These are phyloP conservation scores for Mycena floridula DNA, from an alignment of 768 basidiomycete species.

Conservation along the genomic window DNA sequence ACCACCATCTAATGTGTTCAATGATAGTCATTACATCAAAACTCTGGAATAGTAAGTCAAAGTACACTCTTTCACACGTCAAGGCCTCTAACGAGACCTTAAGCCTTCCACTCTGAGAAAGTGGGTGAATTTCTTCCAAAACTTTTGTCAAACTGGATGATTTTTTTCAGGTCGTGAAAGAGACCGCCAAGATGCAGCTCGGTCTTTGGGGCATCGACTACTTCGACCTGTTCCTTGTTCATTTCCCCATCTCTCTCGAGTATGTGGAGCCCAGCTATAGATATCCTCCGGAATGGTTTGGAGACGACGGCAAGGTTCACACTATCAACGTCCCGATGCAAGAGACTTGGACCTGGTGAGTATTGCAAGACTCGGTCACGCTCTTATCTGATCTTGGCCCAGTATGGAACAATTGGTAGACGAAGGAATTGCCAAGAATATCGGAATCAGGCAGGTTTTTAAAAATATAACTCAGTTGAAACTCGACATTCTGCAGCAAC, in stretches of 20 bases:
- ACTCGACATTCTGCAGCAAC: conserved; percentile 43
- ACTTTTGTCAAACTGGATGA: background rate
- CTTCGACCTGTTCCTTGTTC: conserved; percentile 76
- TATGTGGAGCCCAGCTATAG: conserved; percentile 73
- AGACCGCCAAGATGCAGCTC: conserved; percentile 57
- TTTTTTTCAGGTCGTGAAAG: conserved; percentile 19
- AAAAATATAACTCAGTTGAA: background rate
- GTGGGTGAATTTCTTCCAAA: too few species aligned
- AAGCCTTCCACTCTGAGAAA: conserved; percentile 79
- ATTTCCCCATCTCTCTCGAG: conserved; percentile 79
- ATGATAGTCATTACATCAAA: conserved; percentile 90
- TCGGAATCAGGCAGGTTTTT: conserved; percentile 61
- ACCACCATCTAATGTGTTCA: conserved; percentile 2
- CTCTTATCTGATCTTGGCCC: too few species aligned
- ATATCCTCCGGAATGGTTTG: conserved; percentile 83
- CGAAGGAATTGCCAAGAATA: conserved; percentile 64
- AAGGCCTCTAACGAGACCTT: conserved; percentile 57
- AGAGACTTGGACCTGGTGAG: too few species aligned
- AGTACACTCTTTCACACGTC: background rate
- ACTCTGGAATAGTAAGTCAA: conserved; percentile 24
- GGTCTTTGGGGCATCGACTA: conserved; percentile 79
- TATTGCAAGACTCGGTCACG: too few species aligned
- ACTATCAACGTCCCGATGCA: conserved; percentile 54
- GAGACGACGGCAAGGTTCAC: conserved; percentile 63
- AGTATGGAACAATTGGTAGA: conserved; percentile 80